Base-by-base conservation (phyloP, 768 basidiomycete genomes). In the Scleroderma bovista region DNA sequence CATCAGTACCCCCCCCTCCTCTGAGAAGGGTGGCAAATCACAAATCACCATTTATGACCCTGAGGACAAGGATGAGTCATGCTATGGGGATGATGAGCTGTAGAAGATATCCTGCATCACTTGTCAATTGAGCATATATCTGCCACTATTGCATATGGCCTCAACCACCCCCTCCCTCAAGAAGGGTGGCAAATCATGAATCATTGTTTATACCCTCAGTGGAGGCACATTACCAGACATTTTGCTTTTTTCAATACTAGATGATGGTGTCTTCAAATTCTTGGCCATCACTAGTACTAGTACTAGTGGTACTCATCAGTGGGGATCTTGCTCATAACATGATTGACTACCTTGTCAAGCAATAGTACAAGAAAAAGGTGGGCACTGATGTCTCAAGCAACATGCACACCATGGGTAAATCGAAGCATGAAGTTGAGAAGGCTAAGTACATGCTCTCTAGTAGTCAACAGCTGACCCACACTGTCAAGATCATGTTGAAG, bases 201-300 rank as follows among this genome's bases (percentile, higher is more conserved):
- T 98, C 67, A 91, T 96, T 59, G 93, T 65, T 97, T n/a, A n/a
- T n/a, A 93, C 97, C 75, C 87, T 97, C 53, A 94, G 94, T 68
- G 94, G 94, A 71, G 94, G 94, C 72, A 98, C 94, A 44, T 98
- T 97, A n/a, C n/a, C n/a, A 73, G 94, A 97, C 80, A 93, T 98
- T 24, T 97, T 93, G 44, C 88, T 97, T 55, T 80, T 97, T 29
- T 88, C 88, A 48, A 93, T n/a, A n/a, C n/a, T 94, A 69, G 90
- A 93, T 65, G 90, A 93, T 57, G 92, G 92, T 69, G 91, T 89
- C 64, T 91, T 91, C 60, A 88, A 90, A 68, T 88, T 91, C 40
- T 72, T 93, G 58, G 88, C 92, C 47, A 93, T 92, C 45, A n/a
- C n/a, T n/a, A n/a, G n/a, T n/a, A n/a, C n/a, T n/a, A n/a, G n/a